Evolutionary conservation across 768 basidiomycete species (phyloP).

Genomic region (Postia placenta): DNA sequence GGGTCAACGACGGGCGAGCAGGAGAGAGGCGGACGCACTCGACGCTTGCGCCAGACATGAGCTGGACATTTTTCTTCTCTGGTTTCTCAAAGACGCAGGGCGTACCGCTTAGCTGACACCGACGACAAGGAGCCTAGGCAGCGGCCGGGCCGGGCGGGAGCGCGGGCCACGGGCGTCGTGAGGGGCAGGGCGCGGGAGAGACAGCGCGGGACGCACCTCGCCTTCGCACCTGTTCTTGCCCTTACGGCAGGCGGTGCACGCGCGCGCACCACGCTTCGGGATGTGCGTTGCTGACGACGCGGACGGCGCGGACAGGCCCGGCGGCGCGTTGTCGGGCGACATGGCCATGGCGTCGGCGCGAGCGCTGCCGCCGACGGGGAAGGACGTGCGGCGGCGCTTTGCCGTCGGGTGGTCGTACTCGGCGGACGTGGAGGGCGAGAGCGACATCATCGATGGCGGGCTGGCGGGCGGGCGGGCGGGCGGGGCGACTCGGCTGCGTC

Average conservation of each 20-base stretch:
- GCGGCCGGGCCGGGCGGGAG: conserved; percentile 75
- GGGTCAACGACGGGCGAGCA: too few relatives aligned
- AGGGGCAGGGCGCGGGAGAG: conserved; percentile 28
- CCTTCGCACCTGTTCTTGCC: conserved; percentile 94
- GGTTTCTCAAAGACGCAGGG: conserved; percentile 88
- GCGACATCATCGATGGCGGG: conserved; percentile 17
- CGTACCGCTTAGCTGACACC: conserved; percentile 78
- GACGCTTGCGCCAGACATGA: conserved; percentile 54
- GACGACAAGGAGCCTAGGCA: conserved; percentile 78
- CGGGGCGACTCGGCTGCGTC: not conserved
- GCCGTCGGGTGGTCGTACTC: conserved; percentile 18
- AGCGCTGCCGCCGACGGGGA: conserved; percentile 11
- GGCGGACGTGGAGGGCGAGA: conserved; percentile 21
- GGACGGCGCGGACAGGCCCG: conserved; percentile 13
- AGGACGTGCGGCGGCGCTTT: conserved; percentile 21
- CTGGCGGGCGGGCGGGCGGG: not conserved
- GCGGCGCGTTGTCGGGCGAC: conserved; percentile 11
- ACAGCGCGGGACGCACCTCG: conserved; percentile 58
- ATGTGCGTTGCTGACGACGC: conserved; percentile 46
- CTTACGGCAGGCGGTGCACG: conserved; percentile 84
- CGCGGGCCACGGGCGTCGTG: conserved; percentile 55
- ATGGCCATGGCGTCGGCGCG: conserved; percentile 12
- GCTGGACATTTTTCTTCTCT: conserved; percentile 71
- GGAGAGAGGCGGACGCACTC: conserved; percentile 44
- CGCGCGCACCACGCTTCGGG: conserved; percentile 84